phyloP scores from a whole-genome alignment of 2,329 filamentous ascomycete genomes.

The Ceratocystis ficicola region DNA sequence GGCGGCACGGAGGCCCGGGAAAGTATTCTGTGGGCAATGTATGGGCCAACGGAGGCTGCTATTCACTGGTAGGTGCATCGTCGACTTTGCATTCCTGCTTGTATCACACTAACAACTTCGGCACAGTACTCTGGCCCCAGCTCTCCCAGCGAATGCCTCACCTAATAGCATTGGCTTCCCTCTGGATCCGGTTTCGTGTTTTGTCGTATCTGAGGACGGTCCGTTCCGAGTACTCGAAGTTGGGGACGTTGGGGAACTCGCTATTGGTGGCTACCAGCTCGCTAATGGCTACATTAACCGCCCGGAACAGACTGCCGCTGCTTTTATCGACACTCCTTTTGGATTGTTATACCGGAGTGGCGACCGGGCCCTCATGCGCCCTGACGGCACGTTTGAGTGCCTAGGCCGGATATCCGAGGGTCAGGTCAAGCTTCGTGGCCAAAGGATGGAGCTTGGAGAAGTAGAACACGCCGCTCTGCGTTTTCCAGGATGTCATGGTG shows the following conservation, averaged over 20 bases:
- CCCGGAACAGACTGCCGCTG: slow-evolving; percentile 56
- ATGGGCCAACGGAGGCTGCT: slow-evolving; percentile 81
- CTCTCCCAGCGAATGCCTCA: slow-evolving; percentile 44
- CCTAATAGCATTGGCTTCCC: slow-evolving; percentile 64
- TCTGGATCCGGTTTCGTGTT: slow-evolving; percentile 68
- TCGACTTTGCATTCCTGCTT: background rate
- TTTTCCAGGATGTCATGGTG: slow-evolving; percentile 49
- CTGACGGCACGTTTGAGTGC: slow-evolving; percentile 65
- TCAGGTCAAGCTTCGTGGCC: slow-evolving; percentile 77
- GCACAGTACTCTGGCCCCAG: slow-evolving; percentile 55
- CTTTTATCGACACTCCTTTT: slow-evolving; percentile 56
- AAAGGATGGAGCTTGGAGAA: slow-evolving; percentile 70
- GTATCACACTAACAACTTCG: background rate
- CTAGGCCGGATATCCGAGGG: slow-evolving; percentile 66
- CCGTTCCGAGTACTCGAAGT: slow-evolving; percentile 45
- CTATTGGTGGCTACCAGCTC: slow-evolving; percentile 67
- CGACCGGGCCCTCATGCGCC: slow-evolving; percentile 60
- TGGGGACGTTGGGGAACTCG: slow-evolving; percentile 66
- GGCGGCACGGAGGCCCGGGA: slow-evolving; percentile 42
- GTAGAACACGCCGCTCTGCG: slow-evolving; percentile 58
- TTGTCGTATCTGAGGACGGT: slow-evolving; percentile 46
- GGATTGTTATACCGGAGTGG: slow-evolving; percentile 73
- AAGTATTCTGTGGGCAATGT: slow-evolving; percentile 81
- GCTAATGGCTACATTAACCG: slow-evolving; percentile 74
- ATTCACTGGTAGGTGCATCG: slow-evolving; percentile 56